Base-by-base conservation (phyloP, 352 stramenopile species). In the Globisporangium alternatum region DNA sequence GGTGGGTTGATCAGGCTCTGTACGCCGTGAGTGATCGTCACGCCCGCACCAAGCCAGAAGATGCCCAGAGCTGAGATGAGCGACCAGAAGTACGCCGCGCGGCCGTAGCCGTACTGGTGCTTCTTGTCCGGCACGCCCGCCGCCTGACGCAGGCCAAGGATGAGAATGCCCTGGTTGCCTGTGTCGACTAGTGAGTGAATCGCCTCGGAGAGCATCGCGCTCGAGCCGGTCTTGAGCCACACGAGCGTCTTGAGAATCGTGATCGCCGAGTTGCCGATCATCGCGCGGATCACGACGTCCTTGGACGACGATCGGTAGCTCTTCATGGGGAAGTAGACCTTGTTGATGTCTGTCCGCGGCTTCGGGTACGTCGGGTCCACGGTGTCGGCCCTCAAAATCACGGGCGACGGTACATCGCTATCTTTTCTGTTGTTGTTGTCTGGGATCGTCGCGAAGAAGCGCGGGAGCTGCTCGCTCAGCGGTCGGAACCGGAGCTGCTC, bases 1-100 rank as follows among this genome's bases (percentile, higher is more conserved):
- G 82, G 83, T 19, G 85, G 83, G 39, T 81, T 76, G 47, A 97
- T 28, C 59, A 94, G 67, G 78, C 89, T 85, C 90, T 96, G 70
- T 71, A 90, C 64, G 43, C 95, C 93, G 71, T 99, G 93, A 2
- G 91, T 95, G 73, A 99, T 90, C 41, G 91, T 98, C 21, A 99
- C 90, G 49, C 96, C 97, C 12, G 96, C 95, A 35, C 97, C 97
- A 35, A 98, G 76, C 85, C 97, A 99, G 62, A 99, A 99, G 37
- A 98, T 99, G 12, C 97, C 97, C n/a, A 99, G 76, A 49, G 97
- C 97, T 9, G 89, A 98, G 22, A 99, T 97, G 25, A 99, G 83
- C 65, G 94, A 98, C 97, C 97, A 99, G 76, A 99, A 99, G 84
- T 99, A 99, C 52, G 98, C 91, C 8, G 88, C 92, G 63, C 97